phyloP scores from a whole-genome alignment of 805 yeast genomes.

The Clavispora fructus region DNA sequence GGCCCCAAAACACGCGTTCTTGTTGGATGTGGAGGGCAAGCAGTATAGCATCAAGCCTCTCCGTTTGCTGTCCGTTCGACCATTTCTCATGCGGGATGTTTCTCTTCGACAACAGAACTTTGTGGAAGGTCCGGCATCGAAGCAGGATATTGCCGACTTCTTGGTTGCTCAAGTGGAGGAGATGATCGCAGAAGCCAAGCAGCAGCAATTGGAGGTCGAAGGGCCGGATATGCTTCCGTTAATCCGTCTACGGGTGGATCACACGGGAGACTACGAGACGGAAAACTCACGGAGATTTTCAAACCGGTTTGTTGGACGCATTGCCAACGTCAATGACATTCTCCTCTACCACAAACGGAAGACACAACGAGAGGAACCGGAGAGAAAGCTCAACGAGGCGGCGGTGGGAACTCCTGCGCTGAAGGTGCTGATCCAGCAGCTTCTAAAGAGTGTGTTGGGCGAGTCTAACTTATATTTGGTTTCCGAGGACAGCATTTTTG shows the following conservation, averaged over 20 bases:
- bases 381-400: conserved; percentile 6
- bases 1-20: conserved; percentile 64
- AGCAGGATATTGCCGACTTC: conserved; percentile 54
- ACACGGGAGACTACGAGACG: conserved; percentile 84
- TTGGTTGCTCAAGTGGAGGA: conserved; percentile 60
- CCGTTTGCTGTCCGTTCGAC: conserved; percentile 66
- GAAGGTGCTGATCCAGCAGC: conserved; percentile 39
- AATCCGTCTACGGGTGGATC: conserved; percentile 78
- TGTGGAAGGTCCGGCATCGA: conserved; percentile 56
- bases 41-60: conserved; percentile 56
- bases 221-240: conserved; percentile 49
- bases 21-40: conserved; percentile 58
- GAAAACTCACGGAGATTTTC: conserved; percentile 89
- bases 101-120: conserved; percentile 49
- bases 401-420: conserved; percentile 1
- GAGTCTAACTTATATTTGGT: conserved; percentile 62
- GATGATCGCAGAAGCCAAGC: conserved; percentile 56
- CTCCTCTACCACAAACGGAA: conserved; percentile 60
- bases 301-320: conserved; percentile 81
- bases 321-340: conserved; percentile 88
- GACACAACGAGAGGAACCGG: conserved; percentile 16
- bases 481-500: conserved; percentile 70
- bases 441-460: conserved; percentile 58
- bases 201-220: conserved; percentile 32
- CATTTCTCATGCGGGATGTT: conserved; percentile 71